Evolutionary conservation across 75 land plant genomes (phyloP), one percentile per base, ranked within the genome.

Genomic region (Picea sitchensis): DNA sequence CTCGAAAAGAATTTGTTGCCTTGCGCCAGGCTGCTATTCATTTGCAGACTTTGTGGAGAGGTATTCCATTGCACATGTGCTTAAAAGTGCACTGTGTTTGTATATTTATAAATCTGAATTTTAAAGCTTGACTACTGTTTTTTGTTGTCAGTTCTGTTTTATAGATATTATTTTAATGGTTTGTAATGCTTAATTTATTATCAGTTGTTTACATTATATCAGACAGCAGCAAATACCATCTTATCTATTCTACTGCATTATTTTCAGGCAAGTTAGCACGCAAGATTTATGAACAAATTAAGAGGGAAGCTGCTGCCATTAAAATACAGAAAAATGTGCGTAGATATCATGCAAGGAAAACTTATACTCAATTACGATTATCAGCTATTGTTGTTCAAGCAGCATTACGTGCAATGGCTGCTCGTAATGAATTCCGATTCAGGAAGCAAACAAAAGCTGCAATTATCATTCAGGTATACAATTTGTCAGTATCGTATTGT

Each of bases 381-480:
- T 85, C 94, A 21, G 90, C 80, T 56, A 85, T 93, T 76, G 80
- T 75, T 65, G 15, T 93, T 59, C 94, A 93, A 78, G 85, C 87
- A 75, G 94, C 91, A n/a, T 83, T 93, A 30, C 88, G 93, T 63
- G 83, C 85, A 61, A 89, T 93, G 95, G 84, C 88, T 64, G 89
- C 95, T 78, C 91, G 90, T 60, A 93, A 84, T 20, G 85, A 85
- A 60, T 89, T 87, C 30, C 81, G 91, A 82, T 87, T 84, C 61
- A 85, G 79, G 78, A 93, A 80, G 79, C 87, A 79, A 80, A 93
- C 89, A 47, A 93, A 87, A 80, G 95, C 94, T 34, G 88, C 95
- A 51, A 91, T 54, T 15, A 63, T 78, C 30, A 86, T 93, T 77
- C 94, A 93, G 94, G 95, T 90, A 61, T 75, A 7, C 14, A 56